Evolutionary conservation across 768 basidiomycete species (phyloP), one percentile per base, ranked within the genome.

Genomic region (Chlorophyllum brunneum): DNA sequence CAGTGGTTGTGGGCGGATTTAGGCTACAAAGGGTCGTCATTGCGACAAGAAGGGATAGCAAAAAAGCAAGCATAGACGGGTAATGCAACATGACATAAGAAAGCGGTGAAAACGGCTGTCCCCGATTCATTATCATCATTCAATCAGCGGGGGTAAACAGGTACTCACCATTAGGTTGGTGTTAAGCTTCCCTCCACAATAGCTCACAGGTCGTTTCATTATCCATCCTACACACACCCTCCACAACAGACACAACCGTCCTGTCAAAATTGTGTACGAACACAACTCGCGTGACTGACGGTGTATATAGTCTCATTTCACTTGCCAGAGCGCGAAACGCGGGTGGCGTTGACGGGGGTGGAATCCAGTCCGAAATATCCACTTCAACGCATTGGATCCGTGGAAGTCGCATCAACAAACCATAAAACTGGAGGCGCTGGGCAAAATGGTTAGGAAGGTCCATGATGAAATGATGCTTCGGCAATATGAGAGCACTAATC

Each of bases 331-430:
- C 81, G 18, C 82, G 77, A 36, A 83, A 63, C 2, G 83, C 84
- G 5, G 75, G 64, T 2, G 74, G 69, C 26, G 78, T 67, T 11
- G 71, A 63, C 7, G 81, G 85, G 6, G 77, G 64, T 7, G 85
- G 85, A 4, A 75, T 72, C 85, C 85, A 88, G 44, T 80, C 77
- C 16, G 80, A 79, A 23, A 86, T 71, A 36, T 86, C 85, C 5
- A 86, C 67, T 58, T 86, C 85, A 42, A 83, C 61, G 56, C 78
- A 82, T 54, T 74, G 70, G 10, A 86, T 70, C 10, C 63, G 67
- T 1, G 68, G 69, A 22, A 86, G 69, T 23, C 69, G 75, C 71
- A 80, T 79, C 51, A 86, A 70, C 24, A 78, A 66, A 3, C 77
- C 80, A 56, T 86, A 86, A 61, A 86, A 81, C 27, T 69, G 66